These are phyloP conservation scores for Trametes sp. DNA, from an alignment of 1,284 basidiomycete genomes.

Conservation along the genomic window DNA sequence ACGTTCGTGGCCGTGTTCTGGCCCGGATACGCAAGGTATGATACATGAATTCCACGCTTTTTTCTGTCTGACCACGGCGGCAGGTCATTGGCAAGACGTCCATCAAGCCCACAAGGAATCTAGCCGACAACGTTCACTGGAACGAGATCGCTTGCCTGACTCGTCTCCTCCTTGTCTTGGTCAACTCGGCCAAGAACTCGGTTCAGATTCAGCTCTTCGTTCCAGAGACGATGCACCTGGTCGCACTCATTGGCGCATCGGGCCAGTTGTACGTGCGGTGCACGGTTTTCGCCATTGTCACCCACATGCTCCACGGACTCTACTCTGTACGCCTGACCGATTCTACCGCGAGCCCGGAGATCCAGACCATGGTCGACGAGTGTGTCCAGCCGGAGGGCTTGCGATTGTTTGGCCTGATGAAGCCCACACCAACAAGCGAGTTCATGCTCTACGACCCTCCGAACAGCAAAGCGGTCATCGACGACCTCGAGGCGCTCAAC, in stretches of 20 bases:
- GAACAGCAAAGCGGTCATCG: slow-evolving; percentile 68
- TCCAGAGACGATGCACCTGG: slow-evolving; percentile 82
- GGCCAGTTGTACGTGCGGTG: slow-evolving; percentile 80
- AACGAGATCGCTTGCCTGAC: slow-evolving; percentile 84
- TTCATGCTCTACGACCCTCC: slow-evolving; percentile 62
- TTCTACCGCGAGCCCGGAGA: slow-evolving; percentile 56
- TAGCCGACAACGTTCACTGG: slow-evolving; percentile 82
- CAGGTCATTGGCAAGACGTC: slow-evolving; percentile 80
- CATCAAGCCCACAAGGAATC: slow-evolving; percentile 62
- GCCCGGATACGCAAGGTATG: slow-evolving; percentile 80
- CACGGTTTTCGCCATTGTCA: slow-evolving; percentile 81
- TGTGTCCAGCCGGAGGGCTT: slow-evolving; percentile 65
- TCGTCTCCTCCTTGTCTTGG: slow-evolving; percentile 75
- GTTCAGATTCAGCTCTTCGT: slow-evolving; percentile 80
- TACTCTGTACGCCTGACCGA: slow-evolving; percentile 69
- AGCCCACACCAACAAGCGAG: slow-evolving; percentile 68
- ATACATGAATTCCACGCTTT: not conserved
- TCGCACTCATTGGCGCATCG: slow-evolving; percentile 76
- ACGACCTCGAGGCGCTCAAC: slow-evolving; percentile 73
- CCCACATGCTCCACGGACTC: slow-evolving; percentile 83
- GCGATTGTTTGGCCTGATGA: slow-evolving; percentile 76
- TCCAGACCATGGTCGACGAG: slow-evolving; percentile 69
- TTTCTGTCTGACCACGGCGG: not conserved
- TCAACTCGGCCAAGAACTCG: slow-evolving; percentile 70
- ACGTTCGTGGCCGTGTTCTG: slow-evolving; percentile 80